Conservation (phyloP, 169 alveolate species). For the Toxoplasma gondii region DNA sequence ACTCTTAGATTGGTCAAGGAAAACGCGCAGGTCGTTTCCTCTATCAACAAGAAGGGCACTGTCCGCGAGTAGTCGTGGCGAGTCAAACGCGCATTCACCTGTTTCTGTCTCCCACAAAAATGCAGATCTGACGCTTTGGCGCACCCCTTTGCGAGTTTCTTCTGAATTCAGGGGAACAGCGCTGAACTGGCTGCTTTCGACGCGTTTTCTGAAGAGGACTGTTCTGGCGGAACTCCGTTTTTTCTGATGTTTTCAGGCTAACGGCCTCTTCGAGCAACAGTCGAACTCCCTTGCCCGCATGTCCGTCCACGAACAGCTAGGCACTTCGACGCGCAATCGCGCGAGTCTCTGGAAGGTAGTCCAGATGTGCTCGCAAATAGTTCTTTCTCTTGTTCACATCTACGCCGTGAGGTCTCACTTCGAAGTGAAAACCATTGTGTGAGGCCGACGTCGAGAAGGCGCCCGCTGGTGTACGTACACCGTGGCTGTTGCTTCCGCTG, state of each 20-base stretch:
- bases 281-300: constrained; percentile 52
- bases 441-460: background rate
- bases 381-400: constrained; percentile 33
- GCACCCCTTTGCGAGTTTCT: too few relatives aligned
- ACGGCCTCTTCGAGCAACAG: constrained; percentile 58
- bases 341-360: constrained; percentile 48
- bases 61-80: too few relatives aligned
- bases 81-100: too few relatives aligned
- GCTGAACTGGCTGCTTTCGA: too few relatives aligned
- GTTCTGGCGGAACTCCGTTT: background rate
- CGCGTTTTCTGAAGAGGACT: too few relatives aligned
- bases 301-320: constrained; percentile 44
- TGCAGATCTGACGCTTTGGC: too few relatives aligned
- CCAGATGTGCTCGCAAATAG: constrained; percentile 46
- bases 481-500: background rate
- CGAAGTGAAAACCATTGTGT: constrained; percentile 58
- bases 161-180: too few relatives aligned
- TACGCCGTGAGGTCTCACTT: constrained; percentile 48
- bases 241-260: constrained; percentile 3
- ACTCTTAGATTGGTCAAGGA: too few relatives aligned
- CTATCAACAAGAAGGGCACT: too few relatives aligned
- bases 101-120: too few relatives aligned
- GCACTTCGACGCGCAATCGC: constrained; percentile 48
- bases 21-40: too few relatives aligned
- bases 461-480: background rate